Evolutionary conservation across 306 rosid genomes (phyloP), one percentile per base, ranked within the genome.

Genomic region (Sophora flavescens): DNA sequence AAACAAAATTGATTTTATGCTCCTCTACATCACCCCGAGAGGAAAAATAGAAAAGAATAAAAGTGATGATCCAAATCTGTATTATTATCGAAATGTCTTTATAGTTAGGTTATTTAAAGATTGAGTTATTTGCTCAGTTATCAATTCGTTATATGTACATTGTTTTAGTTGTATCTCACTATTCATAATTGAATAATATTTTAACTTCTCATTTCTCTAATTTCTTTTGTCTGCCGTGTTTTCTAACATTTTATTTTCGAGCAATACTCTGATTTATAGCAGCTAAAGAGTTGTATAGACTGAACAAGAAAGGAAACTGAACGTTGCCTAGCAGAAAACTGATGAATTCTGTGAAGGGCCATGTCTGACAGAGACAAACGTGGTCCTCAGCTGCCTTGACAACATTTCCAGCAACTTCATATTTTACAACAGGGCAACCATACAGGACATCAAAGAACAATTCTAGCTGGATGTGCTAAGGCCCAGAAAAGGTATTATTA

Each of bases 381-480:
- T 92, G 48, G 97, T 92, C 18, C 90, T 94, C 0, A 58, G 52
- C n/a, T 94, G 98, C 76, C 26, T 94, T 5, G 93, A 88, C 0
- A 80, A 79, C 78, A 86, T 94, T 51, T 89, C 90, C 63, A 47
- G 35, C 44, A 66, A 87, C 83, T 94, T 92, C 68, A 0, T 86
- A 78, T 92, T 94, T 73, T 90, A 86, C 84, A 94, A 94, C 52
- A 86, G 63, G 59, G 98, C 97, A 70, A 90, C 97, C 0, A 78
- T 92, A 33, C 62, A 70, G 16, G 98, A 90, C 53, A 65, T 94
- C 42, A 81, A 78, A 68, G 87, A 86, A 94, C 93, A 1, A 8
- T 94, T 75, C 65, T 74, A 2, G 90, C 95, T 47, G 97, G 68
- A 6, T 94, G 98, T 81, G 95, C 28, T 83, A 84, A 47, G 97